Evolutionary conservation across 2,329 filamentous ascomycete genomes (phyloP), one percentile per base, ranked within the genome.

Genomic region (Xylaria digitata): DNA sequence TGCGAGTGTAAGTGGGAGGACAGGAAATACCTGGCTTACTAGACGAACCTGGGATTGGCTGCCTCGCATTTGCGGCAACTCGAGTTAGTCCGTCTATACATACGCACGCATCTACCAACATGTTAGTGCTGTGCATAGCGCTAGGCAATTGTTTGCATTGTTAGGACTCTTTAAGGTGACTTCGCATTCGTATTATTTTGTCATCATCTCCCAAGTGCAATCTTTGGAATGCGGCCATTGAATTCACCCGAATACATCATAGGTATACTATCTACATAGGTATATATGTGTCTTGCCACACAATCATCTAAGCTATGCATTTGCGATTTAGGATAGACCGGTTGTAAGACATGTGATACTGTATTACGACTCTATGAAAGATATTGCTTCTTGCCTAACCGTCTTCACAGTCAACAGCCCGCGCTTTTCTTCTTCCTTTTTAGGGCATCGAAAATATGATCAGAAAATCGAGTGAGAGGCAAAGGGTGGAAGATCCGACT

Each of bases 1-100:
- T 68, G 66, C 58, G 66, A 68, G 50, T 34, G 40, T 42, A 23
- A 61, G 15, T 43, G 54, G 26, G 53, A 55, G 37, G 50, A 37
- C 13, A 54, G 50, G 32, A 40, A 11, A 32, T 23, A 9, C n/a
- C 58, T 46, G 17, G 37, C 6, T 15, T n/a, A 11, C 50, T 17
- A 34, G 32, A 17, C 21, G 3, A 63, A n/a, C 46, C 56, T 43
- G 53, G 13, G 46, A 67, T 57, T 57, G 52, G 43, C 45, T 42
- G 43, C 45, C 37, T 58, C 15, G 37, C 23, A 37, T 30, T 26
- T 13, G 46, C 30, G 19, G 13, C 40, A 55, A 17, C 26, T 52
- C 45, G 17, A 67, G 57, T 62, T 68, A 21, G 8, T 34, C 56
- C 57, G 57, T 58, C 21, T 32, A 54, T 50, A 40, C 32, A 11